These are phyloP conservation scores for Phytophthora nicotianae DNA, from an alignment of 352 stramenopile genomes.

Conservation along the genomic window DNA sequence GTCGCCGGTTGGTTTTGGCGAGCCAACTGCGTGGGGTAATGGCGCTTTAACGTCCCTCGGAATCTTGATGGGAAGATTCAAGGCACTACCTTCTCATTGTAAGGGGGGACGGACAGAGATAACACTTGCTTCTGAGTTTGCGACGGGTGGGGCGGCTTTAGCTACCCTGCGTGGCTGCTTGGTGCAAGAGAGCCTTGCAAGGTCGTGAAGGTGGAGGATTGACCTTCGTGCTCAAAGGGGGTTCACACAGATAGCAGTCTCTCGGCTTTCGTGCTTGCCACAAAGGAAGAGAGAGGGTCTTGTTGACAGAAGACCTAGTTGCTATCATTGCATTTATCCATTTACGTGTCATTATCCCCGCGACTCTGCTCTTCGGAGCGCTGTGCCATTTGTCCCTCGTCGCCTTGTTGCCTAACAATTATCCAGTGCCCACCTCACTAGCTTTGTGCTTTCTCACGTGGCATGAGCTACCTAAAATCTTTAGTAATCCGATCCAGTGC, in stretches of 20 bases:
- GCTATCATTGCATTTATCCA: conserved; percentile 23
- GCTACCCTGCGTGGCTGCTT: conserved; percentile 14
- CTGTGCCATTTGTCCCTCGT: conserved; percentile 25
- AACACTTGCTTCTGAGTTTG: conserved; percentile 10
- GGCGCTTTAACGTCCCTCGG: conserved; percentile 49
- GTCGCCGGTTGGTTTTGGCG: conserved; percentile 73
- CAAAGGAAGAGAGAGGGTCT: conserved; percentile 14
- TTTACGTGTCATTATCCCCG: conserved; percentile 35
- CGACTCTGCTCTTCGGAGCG: conserved; percentile 21
- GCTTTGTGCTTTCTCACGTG: conserved; percentile 21
- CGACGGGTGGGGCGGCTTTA: conserved; percentile 10
- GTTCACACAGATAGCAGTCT: conserved; percentile 53
- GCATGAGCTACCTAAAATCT: conserved; percentile 59
- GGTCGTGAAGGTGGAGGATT: conserved; percentile 67
- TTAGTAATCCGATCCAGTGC: conserved; percentile 89
- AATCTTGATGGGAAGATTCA: conserved; percentile 84
- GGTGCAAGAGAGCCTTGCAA: conserved; percentile 39
- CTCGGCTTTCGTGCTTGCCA: conserved; percentile 8
- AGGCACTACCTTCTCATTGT: conserved; percentile 85
- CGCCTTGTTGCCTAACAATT: conserved; percentile 9
- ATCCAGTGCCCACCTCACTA: conserved; percentile 18
- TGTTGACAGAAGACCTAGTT: conserved; percentile 21
- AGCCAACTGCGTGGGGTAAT: conserved; percentile 50
- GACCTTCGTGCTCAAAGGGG: conserved; percentile 70
- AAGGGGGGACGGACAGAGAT: conserved; percentile 68